Evolutionary conservation across 495 filamentous ascomycete species (phyloP), one percentile per base, ranked within the genome.

Genomic region (Xylaria flabelliformis): DNA sequence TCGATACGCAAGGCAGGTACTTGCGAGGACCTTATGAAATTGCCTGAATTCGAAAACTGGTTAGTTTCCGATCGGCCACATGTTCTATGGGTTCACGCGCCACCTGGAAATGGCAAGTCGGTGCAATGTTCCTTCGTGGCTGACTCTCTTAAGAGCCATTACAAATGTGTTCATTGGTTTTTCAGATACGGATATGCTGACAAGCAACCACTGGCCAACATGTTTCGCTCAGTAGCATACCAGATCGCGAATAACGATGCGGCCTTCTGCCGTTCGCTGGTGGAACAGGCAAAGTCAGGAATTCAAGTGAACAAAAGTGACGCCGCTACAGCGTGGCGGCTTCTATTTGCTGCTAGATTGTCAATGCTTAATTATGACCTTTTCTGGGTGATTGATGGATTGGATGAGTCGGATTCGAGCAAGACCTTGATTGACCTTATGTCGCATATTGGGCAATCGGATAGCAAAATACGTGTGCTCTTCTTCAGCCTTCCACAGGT

Each of bases 371-470:
- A 68, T 13, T 29, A 44, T 2, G 51, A 44, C 1, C 65, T 80
- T 0, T 80, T 71, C 50, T 80, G 76, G 78, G 71, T 80, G 1
- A 71, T 80, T 19, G 78, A 80, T 64, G 78, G 72, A 1, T 42
- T 80, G 2, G 78, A 80, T 61, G 78, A 80, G 50, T 70, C 74
- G 3, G 78, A 78, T 34, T 75, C 73, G 32, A 69, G 66, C 19
- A 66, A 50, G 34, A 17, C 42, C 5, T 62, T 80, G 32, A 17
- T 80, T 21, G 71, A 75, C 10, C 66, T 78, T n/a, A 6, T 80
- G 7, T 72, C 70, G 1, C 39, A 58, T 7, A 21, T 77, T 0
- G 48, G 48, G 15, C 24, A 29, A 0, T 17, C 53, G 12, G 53
- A 58, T 17, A 32, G 26, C 15, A 58, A 58, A 34, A 34, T 58